Evolutionary conservation across 352 stramenopile species (phyloP), one percentile per base, ranked within the genome.

Genomic region (Phytopythium oedochilum): DNA sequence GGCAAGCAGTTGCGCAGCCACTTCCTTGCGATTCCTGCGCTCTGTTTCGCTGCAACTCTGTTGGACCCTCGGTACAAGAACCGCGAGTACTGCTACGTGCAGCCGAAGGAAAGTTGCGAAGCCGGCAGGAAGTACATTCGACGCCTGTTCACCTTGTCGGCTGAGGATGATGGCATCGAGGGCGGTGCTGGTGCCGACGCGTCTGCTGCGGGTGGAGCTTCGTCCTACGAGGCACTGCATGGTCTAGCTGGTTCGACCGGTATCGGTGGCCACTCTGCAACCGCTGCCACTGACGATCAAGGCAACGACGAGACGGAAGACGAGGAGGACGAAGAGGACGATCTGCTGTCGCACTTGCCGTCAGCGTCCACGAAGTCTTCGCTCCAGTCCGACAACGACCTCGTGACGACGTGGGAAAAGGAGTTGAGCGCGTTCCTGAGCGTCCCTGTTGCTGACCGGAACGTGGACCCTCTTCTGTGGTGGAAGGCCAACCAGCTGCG

Each of bases 61-160:
- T 74, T 92, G 12, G 83, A 92, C 25, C 83, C 83, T 32, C 78
- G 83, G 6, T 92, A 92, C 68, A 92, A 92, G 57, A 78, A 89
- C 47, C 81, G 77, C 29, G 80, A 88, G 46, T 89, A 83, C 52
- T 92, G 83, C 59, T 92, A 89, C 63, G 42, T 89, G 42, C 70
- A 66, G 5, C 63, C 69, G 10, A 81, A 78, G 55, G 35, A 68
- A n/a, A 77, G 88, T 38, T 80, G 70, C 23, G 71, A 77, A 6
- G 47, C 75, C 26, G 83, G 76, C 11, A 82, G 86, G 51, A 59
- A 66, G 34, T 86, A 77, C 50, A 54, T 92, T 3, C 75, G 76
- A 36, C 75, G 65, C 3, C 54, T 89, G 44, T 79, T 89, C 35
- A 76, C 75, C n/a, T 52, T 51, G 53, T 66, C 49, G 47, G 53